phyloP scores from a whole-genome alignment of 768 basidiomycete species.

The Phaeolepiota aurea region DNA sequence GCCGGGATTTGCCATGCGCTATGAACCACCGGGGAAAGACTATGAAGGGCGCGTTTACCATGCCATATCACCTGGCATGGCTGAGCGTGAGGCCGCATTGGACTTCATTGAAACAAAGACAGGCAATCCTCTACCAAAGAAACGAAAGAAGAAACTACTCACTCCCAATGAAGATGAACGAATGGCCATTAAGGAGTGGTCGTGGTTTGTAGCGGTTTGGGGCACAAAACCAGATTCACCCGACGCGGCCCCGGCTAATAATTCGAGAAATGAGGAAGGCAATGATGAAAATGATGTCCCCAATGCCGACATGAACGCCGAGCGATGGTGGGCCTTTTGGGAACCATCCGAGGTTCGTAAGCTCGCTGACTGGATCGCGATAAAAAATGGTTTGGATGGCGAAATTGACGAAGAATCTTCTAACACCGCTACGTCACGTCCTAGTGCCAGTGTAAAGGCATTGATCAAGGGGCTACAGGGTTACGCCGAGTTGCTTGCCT shows the following conservation, averaged over 20 bases:
- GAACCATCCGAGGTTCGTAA: slow-evolving; percentile 56
- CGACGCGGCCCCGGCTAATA: not conserved
- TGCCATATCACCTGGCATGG: slow-evolving; percentile 49
- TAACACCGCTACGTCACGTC: slow-evolving; percentile 9
- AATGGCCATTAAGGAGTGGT: slow-evolving; percentile 50
- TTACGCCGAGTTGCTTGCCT: slow-evolving; percentile 53
- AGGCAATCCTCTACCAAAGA: slow-evolving; percentile 17
- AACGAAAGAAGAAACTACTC: slow-evolving; percentile 32
- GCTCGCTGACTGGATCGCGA: slow-evolving; percentile 56
- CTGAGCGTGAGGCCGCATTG: slow-evolving; percentile 46
- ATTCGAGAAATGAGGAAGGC: not conserved
- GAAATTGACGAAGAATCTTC: slow-evolving; percentile 11
- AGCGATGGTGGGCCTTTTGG: slow-evolving; percentile 75
- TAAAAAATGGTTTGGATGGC: slow-evolving; percentile 35
- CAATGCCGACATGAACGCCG: slow-evolving; percentile 15
- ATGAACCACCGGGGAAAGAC: slow-evolving; percentile 60
- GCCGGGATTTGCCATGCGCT: slow-evolving; percentile 41
- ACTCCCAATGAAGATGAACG: slow-evolving; percentile 40
- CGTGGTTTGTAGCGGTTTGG: slow-evolving; percentile 74
- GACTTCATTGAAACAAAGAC: slow-evolving; percentile 28
- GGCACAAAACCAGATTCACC: slow-evolving; percentile 37
- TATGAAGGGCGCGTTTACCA: slow-evolving; percentile 61
- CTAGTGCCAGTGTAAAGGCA: slow-evolving; percentile 6
- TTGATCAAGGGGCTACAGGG: slow-evolving; percentile 49
- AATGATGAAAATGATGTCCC: slow-evolving; percentile 8